A percentile compares a stretch with the other conserved stretches of the same genome.
phyloP scores from a whole-genome alignment of 1,139 yeast species.

The Nakaseomyces glabratus region DNA sequence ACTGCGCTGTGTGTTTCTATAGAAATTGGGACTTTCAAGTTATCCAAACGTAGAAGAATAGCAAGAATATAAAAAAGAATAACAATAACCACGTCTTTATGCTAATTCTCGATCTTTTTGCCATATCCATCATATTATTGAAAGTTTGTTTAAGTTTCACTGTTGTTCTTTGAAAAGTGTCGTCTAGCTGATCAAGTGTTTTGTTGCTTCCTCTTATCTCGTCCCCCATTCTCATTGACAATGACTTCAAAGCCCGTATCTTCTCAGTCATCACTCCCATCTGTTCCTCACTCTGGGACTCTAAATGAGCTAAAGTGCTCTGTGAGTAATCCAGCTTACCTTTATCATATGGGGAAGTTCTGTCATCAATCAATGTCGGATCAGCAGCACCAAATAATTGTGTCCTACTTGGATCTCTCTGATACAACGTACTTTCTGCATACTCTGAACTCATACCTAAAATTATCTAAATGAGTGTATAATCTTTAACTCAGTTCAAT shows the following conservation, averaged over 20 bases:
- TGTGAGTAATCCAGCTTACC: conserved; percentile 31
- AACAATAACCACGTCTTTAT: conserved; percentile 73
- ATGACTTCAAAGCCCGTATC: conserved; percentile 58
- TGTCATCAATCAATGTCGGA: conserved; percentile 15
- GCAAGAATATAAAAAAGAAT: conserved; percentile 49
- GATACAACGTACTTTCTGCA: conserved; percentile 18
- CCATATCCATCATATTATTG: conserved; percentile 70
- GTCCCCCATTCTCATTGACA: conserved; percentile 71
- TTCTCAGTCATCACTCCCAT: conserved; percentile 61
- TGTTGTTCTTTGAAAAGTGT: conserved; percentile 41
- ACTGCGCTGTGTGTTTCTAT: background rate
- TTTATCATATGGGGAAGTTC: conserved; percentile 23
- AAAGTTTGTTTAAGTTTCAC: conserved; percentile 53
- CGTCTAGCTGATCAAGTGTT: conserved; percentile 48
- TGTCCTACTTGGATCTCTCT: conserved; percentile 28
- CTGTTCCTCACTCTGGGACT: conserved; percentile 77
- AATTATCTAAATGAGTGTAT: too few species aligned
- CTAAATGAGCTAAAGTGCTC: conserved; percentile 58
- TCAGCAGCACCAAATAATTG: conserved; percentile 27
- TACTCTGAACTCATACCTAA: too few species aligned
- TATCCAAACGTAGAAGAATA: conserved; percentile 82
- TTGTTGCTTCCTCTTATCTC: conserved; percentile 71
- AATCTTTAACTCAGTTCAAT: too few species aligned
- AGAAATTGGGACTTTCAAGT: conserved; percentile 29
- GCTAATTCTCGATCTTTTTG: conserved; percentile 70